Conservation (phyloP, 768 basidiomycete species). For the Pholiota molesta region DNA sequence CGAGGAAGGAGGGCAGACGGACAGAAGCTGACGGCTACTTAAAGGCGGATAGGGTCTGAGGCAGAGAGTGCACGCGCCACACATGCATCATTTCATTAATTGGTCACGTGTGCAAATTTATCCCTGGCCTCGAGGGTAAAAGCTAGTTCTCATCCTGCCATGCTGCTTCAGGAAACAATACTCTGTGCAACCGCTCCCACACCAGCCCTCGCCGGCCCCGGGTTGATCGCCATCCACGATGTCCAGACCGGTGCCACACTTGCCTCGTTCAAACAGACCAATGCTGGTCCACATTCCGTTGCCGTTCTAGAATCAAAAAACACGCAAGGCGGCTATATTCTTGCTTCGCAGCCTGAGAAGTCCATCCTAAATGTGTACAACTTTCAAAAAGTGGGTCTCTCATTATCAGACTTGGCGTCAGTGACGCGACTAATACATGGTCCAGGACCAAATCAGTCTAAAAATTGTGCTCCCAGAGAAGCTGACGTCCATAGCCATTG, state of each 20-base stretch:
- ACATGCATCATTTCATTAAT: conserved; percentile 20
- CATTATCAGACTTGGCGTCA: not conserved
- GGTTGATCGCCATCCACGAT: conserved; percentile 78
- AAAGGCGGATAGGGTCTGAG: conserved; percentile 3
- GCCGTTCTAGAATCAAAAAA: conserved; percentile 66
- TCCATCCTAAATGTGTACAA: conserved; percentile 87
- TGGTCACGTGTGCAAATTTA: conserved; percentile 29
- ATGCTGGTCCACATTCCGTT: conserved; percentile 63
- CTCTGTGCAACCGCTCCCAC: conserved; percentile 64
- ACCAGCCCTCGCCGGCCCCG: conserved; percentile 49
- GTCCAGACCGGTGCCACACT: conserved; percentile 75
- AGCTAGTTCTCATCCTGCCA: conserved; percentile 27
- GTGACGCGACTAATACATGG: conserved; percentile 14
- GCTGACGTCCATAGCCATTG: conserved; percentile 77
- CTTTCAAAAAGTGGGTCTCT: conserved; percentile 80
- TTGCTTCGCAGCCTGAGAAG: conserved; percentile 88
- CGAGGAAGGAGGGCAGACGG: conserved; percentile 3
- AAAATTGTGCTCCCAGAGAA: conserved; percentile 92
- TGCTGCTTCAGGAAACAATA: conserved; percentile 72
- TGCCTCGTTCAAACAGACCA: conserved; percentile 90
- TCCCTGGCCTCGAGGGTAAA: conserved; percentile 1
- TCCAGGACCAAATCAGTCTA: conserved; percentile 84
- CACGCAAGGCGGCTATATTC: conserved; percentile 81
- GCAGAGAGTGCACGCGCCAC: conserved; percentile 31
- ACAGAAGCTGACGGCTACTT: not conserved